Evolutionary conservation across 2,329 filamentous ascomycete species (phyloP).

Genomic region (Aspergillus sp.): DNA sequence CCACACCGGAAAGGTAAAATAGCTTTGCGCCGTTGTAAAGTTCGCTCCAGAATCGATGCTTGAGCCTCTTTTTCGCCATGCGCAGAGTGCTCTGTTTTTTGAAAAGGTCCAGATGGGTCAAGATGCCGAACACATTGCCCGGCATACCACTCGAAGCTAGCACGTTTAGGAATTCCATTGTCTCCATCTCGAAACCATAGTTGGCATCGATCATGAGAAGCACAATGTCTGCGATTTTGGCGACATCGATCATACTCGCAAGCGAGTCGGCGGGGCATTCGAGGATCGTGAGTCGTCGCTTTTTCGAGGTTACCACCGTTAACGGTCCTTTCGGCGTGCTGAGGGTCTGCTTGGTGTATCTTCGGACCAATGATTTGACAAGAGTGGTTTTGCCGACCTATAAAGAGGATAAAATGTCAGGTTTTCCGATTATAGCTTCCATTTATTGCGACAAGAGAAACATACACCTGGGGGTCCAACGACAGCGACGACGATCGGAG

Average conservation of each 20-base stretch:
- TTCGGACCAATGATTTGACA: constrained; percentile 86
- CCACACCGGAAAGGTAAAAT: constrained; percentile 93
- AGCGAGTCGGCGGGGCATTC: constrained; percentile 94
- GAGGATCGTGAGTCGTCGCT: constrained; percentile 87
- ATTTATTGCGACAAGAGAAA: constrained; percentile 3
- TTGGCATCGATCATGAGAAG: constrained; percentile 98
- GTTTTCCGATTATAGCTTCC: constrained; percentile 2
- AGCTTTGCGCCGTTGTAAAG: constrained; percentile 94
- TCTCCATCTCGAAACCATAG: constrained; percentile 99
- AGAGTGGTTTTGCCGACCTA: constrained; percentile 83
- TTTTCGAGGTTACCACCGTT: constrained; percentile 94
- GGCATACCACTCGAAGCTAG: constrained; percentile 95
- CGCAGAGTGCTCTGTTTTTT: constrained; percentile 87
- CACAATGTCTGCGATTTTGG: constrained; percentile 96
- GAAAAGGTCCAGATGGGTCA: constrained; percentile 95
- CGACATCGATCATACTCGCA: constrained; percentile 92
- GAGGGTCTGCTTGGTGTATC: constrained; percentile 94
- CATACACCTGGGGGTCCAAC: constrained; percentile 86
- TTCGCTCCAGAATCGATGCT: constrained; percentile 95
- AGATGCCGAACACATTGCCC: constrained; percentile 93
- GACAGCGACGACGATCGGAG: constrained; percentile 86
- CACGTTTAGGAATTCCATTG: constrained; percentile 97
- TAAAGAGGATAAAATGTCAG: constrained; percentile 2
- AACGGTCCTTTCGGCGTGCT: constrained; percentile 86
- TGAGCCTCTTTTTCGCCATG: constrained; percentile 91